A percentile compares a stretch with the other conserved stretches of the same genome.
These are phyloP conservation scores for Aspergillus quadricinctus DNA, from an alignment of 2,329 filamentous ascomycete species.

Conservation along the genomic window DNA sequence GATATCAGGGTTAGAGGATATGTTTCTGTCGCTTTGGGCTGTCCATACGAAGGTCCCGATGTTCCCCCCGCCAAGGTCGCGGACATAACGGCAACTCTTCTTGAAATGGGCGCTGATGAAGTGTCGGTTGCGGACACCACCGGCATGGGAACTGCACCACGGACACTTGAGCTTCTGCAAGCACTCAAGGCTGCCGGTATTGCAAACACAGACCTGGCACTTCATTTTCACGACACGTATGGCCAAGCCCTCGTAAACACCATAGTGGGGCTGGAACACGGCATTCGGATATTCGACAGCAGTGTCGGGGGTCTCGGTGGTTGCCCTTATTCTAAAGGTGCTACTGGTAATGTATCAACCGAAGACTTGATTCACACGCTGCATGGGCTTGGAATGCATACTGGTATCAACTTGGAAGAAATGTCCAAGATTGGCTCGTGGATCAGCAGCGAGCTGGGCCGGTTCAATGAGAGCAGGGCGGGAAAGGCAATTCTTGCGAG, in stretches of 20 bases:
- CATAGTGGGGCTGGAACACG: slow-evolving; percentile 58
- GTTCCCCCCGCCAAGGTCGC: slow-evolving; percentile 58
- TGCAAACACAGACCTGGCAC: slow-evolving; percentile 54
- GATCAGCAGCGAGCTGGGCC: slow-evolving; percentile 52
- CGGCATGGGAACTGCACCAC: slow-evolving; percentile 62
- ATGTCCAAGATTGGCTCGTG: slow-evolving; percentile 54
- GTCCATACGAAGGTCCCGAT: slow-evolving; percentile 62
- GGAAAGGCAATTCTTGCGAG: slow-evolving; percentile 49
- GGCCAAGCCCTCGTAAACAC: slow-evolving; percentile 62
- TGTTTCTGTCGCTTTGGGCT: slow-evolving; percentile 61
- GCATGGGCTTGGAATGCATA: slow-evolving; percentile 57
- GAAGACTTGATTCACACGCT: slow-evolving; percentile 60
- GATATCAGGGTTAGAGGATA: slow-evolving; percentile 60
- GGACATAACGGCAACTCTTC: slow-evolving; percentile 55
- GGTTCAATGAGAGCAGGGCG: slow-evolving; percentile 50
- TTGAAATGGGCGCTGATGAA: slow-evolving; percentile 63
- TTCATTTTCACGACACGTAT: slow-evolving; percentile 66
- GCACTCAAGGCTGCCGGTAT: slow-evolving; percentile 58
- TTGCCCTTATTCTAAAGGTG: slow-evolving; percentile 62
- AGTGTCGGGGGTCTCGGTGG: slow-evolving; percentile 62
- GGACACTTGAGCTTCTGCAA: slow-evolving; percentile 55
- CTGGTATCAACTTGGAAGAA: slow-evolving; percentile 54
- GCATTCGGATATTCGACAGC: slow-evolving; percentile 59
- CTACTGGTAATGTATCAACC: slow-evolving; percentile 62
- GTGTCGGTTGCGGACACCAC: slow-evolving; percentile 64